Base-by-base conservation (phyloP, 257 asterid genomes). In the Salvia rosmarinus region DNA sequence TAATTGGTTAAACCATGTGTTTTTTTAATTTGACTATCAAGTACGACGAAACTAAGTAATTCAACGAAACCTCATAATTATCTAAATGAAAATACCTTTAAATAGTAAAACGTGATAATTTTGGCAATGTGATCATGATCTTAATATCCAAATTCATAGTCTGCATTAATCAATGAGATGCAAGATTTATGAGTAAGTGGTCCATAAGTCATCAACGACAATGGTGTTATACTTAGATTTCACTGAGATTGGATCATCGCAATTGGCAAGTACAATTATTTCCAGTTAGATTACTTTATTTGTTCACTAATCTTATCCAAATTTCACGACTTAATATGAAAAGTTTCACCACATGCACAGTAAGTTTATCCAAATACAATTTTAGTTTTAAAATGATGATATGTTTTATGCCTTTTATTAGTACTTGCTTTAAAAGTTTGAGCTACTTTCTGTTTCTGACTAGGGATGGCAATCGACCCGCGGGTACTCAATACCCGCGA, bases 41-140 rank as follows among this genome's bases (percentile, higher is more conserved):
- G n/a, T n/a, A n/a, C n/a, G n/a, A n/a, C n/a, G 16, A 16, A 17
- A 8, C 55, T 13, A 14, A 10, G 17, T 52, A 52, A 3, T 55
- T 11, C 9, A 21, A 55, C 17, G 37, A 23, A 10, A 21, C 40
- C 20, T 14, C 65, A 51, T 51, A 13, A 71, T 46, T 14, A 56
- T 10, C 47, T 3, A 6, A 61, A 49, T 21, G 34, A 23, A 25
- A 55, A 25, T 13, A 19, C 8, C 1, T 12, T 11, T 55, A 11
- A 1, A 10, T 34, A 4, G 6, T 37, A 37, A 37, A 34, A 37
- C 42, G 42, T 37, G 11, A 20, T 43, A 4, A 9, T 54, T 43
- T 19, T 54, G 21, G 60, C 28, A 9, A 54, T 40, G 67, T 30
- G 67, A 57, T 75, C 28, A 44, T 65, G 43, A 44, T 57, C 9